These are phyloP conservation scores for Penicillium samsonianum DNA, from an alignment of 495 filamentous ascomycete species.

Conservation along the genomic window DNA sequence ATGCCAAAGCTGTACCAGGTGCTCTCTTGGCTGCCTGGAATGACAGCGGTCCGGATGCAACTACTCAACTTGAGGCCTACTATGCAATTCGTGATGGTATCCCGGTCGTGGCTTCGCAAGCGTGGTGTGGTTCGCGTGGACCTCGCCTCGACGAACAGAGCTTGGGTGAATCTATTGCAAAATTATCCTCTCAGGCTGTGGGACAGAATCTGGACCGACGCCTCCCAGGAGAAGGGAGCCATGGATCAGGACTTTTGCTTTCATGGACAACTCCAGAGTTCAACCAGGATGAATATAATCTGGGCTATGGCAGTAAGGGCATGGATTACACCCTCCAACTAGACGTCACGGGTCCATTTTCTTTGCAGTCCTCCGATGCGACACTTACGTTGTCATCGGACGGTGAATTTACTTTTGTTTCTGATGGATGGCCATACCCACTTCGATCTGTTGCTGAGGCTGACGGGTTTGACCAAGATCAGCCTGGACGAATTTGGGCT, in stretches of 20 bases:
- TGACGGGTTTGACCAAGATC: conserved; percentile 30
- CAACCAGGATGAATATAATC: neutral
- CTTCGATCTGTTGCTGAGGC: conserved; percentile 41
- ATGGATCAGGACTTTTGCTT: neutral
- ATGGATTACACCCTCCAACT: conserved; percentile 53
- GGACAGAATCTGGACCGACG: conserved; percentile 53
- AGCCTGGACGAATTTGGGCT: conserved; percentile 35
- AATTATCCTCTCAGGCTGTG: conserved; percentile 43
- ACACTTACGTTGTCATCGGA: conserved; percentile 31
- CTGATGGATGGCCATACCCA: conserved; percentile 55
- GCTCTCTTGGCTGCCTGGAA: conserved; percentile 59
- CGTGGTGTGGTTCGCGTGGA: conserved; percentile 47
- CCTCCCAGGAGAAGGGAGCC: conserved; percentile 13
- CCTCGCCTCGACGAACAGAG: conserved; percentile 27
- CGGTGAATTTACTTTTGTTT: conserved; percentile 41
- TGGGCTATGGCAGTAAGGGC: conserved; percentile 52
- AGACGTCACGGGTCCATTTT: conserved; percentile 41
- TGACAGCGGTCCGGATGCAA: conserved; percentile 57
- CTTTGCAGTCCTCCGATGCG: conserved; percentile 39
- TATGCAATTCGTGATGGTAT: conserved; percentile 56
- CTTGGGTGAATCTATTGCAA: conserved; percentile 31
- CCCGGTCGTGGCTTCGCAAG: conserved; percentile 47
- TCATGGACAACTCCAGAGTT: conserved; percentile 11
- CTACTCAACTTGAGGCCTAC: conserved; percentile 55
- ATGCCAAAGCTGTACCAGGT: conserved; percentile 41